Base-by-base conservation (phyloP, 352 stramenopile species). In the Phytophthora pisi region DNA sequence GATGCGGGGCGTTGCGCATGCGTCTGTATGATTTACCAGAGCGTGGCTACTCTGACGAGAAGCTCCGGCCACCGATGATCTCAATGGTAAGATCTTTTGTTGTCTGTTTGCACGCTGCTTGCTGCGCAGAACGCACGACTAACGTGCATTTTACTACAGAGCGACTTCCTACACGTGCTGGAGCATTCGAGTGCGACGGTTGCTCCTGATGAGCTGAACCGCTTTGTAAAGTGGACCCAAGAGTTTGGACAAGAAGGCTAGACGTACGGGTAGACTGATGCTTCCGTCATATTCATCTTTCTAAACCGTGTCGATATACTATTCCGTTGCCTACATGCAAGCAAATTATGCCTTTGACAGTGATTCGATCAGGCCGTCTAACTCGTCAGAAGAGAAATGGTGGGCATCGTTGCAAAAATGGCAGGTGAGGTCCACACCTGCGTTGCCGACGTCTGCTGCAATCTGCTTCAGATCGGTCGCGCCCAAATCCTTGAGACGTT, bases 161-260 rank as follows among this genome's bases (percentile, higher is more conserved):
- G 86, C 51, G 97, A 99, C 79, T 99, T 99, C 78, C 84, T 97
- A 63, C 91, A 87, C 57, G 96, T 98, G 16, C 84, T 99, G 74
- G 88, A 94, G 60, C 95, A 98, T 77, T 97, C 92, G 4, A 88
- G 96, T 46, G 95, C 91, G 2, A 98, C 97, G 51, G 98, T 99
- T n/a, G 97, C 96, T 7, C 68, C 86, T 36, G 95, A 99, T 15
- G 98, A 99, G 76, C 89, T 99, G 45, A 89, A 96, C 55, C 87
- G 96, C 28, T 99, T 99, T 68, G 84, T 97, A 16, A 97, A 99
- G 64, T 99, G 98, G 98, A 99, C 98, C 6, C 90, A 95, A 31
- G 90, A 99, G 76, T 99, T 99, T 88, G 98, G 98, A 46, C 95
- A 99, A 79, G 98, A 99, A 72, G 98, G 98, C 34, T 98, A 87